Conservation (phyloP, 352 stramenopile genomes). For the Pythium grandisporangium region DNA sequence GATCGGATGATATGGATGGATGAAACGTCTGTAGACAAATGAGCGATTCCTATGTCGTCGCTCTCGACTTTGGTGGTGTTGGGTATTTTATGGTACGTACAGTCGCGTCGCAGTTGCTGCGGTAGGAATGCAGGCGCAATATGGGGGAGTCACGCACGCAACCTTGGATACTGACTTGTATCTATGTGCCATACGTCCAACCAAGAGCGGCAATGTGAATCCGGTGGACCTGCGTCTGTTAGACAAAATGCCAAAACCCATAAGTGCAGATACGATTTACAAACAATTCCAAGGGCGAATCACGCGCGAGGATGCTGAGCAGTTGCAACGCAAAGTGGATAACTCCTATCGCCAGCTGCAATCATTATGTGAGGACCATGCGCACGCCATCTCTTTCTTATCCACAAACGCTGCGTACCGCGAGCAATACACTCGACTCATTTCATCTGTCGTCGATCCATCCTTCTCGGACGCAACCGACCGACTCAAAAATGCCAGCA, state of each 20-base stretch:
- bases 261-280: conserved; percentile 55
- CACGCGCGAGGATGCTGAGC: conserved; percentile 38
- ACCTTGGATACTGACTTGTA: too few species aligned
- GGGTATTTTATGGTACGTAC: conserved; percentile 24
- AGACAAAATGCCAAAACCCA: conserved; percentile 50
- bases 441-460: conserved; percentile 52
- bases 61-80: conserved; percentile 28
- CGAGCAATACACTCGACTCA: conserved; percentile 48
- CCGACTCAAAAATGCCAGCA: conserved; percentile 33
- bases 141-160: too few species aligned
- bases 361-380: conserved; percentile 59
- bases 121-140: too few species aligned
- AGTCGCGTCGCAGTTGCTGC: neutral
- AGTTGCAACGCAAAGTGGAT: conserved; percentile 39
- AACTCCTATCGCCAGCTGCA: conserved; percentile 47
- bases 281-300: conserved; percentile 61
- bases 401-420: conserved; percentile 63
- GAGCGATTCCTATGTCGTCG: conserved; percentile 28
- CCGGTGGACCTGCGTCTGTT: conserved; percentile 66
- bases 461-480: conserved; percentile 46
- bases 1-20: too few species aligned
- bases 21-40: conserved; percentile 10
- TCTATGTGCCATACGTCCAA: too few species aligned
- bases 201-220: conserved; percentile 24
- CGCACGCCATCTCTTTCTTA: conserved; percentile 62